Base-by-base conservation (phyloP, 306 rosid genomes). In the Canavalia ensiformis region DNA sequence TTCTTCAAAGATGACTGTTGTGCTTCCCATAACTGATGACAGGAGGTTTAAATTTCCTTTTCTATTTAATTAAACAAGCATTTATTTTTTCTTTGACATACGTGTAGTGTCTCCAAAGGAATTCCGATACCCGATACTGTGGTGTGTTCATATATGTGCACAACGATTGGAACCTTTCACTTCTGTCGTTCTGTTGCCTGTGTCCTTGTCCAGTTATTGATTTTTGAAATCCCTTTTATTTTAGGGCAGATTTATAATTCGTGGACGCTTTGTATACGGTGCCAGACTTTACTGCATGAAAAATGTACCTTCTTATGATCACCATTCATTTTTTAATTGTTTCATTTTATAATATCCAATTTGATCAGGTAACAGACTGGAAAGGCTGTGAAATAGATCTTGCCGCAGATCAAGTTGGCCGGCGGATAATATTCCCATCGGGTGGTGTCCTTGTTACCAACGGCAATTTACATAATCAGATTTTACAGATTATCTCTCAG, bases 281-380 rank as follows among this genome's bases (percentile, higher is more conserved):
- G 59, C 25, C 59, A 2, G 45, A 75, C 39, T 7, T 47, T 34
- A 46, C 42, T 7, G 46, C 8, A 8, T 56, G 34, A 57, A 67
- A 28, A 34, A 2, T n/a, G 30, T 30, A 41, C 29, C 10, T 65
- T 5, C 67, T 65, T 50, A 60, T 31, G 45, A 46, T 57, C 51
- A 35, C n/a, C 31, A 13, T 29, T 57, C 64, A 25, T 33, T 3
- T 6, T 51, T 3, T 47, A 60, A 9, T 44, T 63, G 31, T n/a
- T 75, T 66, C 65, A 62, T 80, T 75, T 68, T 68, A 68, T 55
- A 30, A 39, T 59, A 41, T 77, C 42, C 62, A 57, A 66, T 59
- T 69, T 77, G 75, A 87, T 76, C 85, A 95, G 97, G 92, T 87
- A 58, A 88, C 92, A 52, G 97, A 92, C 86, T 91, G 99, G 97